These are phyloP conservation scores for Papiliotrema nemorosa DNA, from an alignment of 1,284 basidiomycete genomes.

Conservation along the genomic window DNA sequence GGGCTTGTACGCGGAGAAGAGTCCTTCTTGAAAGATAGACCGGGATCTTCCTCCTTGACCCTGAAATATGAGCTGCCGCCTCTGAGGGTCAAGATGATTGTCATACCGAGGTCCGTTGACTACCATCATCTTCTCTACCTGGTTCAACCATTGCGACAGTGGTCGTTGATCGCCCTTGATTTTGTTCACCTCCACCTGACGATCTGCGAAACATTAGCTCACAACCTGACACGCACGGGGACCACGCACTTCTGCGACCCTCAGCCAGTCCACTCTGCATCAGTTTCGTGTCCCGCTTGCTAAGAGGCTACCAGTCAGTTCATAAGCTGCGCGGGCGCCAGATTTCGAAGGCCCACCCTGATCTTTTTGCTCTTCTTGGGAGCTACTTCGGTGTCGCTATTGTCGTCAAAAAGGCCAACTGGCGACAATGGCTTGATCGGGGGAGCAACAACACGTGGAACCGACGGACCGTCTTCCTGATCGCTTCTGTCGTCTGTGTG, in stretches of 20 bases:
- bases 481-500: background rate
- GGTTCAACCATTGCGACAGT: constrained; percentile 23
- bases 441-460: too few species aligned
- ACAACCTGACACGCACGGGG: background rate
- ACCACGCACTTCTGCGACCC: constrained; percentile 24
- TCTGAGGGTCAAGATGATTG: background rate
- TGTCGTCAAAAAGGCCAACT: constrained; percentile 13
- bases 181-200: constrained; percentile 12
- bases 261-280: constrained; percentile 31
- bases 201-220: constrained; percentile 16
- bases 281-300: constrained; percentile 24
- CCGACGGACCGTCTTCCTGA: too few species aligned
- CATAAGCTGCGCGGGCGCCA: too few species aligned
- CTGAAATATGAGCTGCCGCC: background rate
- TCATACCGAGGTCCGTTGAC: background rate
- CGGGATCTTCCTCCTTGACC: constrained; percentile 2
- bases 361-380: constrained; percentile 6
- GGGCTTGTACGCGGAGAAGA: constrained; percentile 18
- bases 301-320: constrained; percentile 19
- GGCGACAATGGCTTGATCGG: too few species aligned
- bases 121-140: constrained; percentile 6
- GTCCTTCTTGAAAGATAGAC: constrained; percentile 7
- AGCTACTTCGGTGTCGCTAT: constrained; percentile 7
- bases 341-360: too few species aligned
- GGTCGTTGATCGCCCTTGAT: constrained; percentile 17